phyloP scores from a whole-genome alignment of 202 grass and related monocot genomes.

The Thinopyrum obtusiflorum region DNA sequence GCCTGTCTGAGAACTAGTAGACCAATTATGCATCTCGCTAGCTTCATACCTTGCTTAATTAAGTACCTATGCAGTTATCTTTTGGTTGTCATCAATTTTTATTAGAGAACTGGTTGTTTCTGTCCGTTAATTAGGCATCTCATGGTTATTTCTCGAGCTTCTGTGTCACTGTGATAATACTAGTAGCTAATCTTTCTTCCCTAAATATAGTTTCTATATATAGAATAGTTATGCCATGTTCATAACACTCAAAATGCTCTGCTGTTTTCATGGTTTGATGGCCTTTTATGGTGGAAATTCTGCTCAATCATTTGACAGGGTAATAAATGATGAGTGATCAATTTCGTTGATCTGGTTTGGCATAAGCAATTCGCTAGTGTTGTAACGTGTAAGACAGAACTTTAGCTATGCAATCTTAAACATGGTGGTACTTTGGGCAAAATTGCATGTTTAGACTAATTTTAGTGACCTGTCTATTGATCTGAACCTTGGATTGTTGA shows the following conservation, averaged over 20 bases:
- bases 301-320: background rate
- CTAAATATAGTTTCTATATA: background rate
- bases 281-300: background rate
- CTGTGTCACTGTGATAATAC: background rate
- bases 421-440: background rate
- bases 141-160: background rate
- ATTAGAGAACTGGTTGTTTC: background rate
- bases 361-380: background rate
- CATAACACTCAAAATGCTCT: background rate
- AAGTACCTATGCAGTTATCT: background rate
- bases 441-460: background rate
- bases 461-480: background rate
- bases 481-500: background rate
- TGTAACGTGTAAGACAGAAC: background rate
- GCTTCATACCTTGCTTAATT: background rate
- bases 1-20: background rate
- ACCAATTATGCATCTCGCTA: background rate
- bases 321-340: background rate
- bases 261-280: background rate
- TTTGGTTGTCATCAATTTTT: background rate
- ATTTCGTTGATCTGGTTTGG: background rate
- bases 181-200: background rate
- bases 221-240: background rate
- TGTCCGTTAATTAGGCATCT: background rate
- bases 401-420: background rate